phyloP scores from a whole-genome alignment of 495 filamentous ascomycete genomes.

The Viridothelium virens region DNA sequence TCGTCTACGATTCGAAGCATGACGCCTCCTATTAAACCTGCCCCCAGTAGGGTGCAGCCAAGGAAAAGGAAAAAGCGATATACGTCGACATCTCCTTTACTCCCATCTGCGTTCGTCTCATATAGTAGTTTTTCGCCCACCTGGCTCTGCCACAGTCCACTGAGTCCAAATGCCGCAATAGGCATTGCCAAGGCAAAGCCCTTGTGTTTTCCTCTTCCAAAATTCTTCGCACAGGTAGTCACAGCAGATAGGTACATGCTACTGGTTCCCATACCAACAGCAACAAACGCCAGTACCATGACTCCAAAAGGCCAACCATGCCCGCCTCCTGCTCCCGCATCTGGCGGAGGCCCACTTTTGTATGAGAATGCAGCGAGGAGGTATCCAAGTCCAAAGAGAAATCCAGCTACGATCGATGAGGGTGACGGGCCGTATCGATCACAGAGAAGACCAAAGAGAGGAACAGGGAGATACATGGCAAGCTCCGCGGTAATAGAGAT shows the following conservation, averaged over 20 bases:
- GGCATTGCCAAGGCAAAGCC: slow-evolving; percentile 83
- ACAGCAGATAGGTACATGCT: slow-evolving; percentile 81
- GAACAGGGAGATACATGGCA: slow-evolving; percentile 80
- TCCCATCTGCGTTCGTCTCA: slow-evolving; percentile 52
- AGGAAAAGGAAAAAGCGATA: slow-evolving; percentile 81
- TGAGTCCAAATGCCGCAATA: slow-evolving; percentile 86
- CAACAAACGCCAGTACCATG: slow-evolving; percentile 78
- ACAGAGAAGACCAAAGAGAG: slow-evolving; percentile 82
- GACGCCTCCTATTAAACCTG: slow-evolving; percentile 68
- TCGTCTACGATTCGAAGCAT: slow-evolving; percentile 61
- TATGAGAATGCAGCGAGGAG: slow-evolving; percentile 75
- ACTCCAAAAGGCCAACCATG: slow-evolving; percentile 63
- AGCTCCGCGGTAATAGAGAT: slow-evolving; percentile 77
- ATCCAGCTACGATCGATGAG: slow-evolving; percentile 60
- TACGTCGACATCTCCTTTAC: slow-evolving; percentile 72
- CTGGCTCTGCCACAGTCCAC: slow-evolving; percentile 92
- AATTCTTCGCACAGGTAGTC: slow-evolving; percentile 95
- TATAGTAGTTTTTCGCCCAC: slow-evolving; percentile 71
- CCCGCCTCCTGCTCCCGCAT: slow-evolving; percentile 42
- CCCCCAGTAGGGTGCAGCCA: slow-evolving; percentile 52
- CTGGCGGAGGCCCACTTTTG: slow-evolving; percentile 48
- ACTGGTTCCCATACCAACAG: slow-evolving; percentile 72
- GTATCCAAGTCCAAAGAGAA: slow-evolving; percentile 75
- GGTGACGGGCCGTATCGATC: slow-evolving; percentile 75
- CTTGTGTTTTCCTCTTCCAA: slow-evolving; percentile 77